A percentile compares a stretch with the other conserved stretches of the same genome.
phyloP scores from a whole-genome alignment of 768 basidiomycete genomes.

The Collybiopsis luxurians region DNA sequence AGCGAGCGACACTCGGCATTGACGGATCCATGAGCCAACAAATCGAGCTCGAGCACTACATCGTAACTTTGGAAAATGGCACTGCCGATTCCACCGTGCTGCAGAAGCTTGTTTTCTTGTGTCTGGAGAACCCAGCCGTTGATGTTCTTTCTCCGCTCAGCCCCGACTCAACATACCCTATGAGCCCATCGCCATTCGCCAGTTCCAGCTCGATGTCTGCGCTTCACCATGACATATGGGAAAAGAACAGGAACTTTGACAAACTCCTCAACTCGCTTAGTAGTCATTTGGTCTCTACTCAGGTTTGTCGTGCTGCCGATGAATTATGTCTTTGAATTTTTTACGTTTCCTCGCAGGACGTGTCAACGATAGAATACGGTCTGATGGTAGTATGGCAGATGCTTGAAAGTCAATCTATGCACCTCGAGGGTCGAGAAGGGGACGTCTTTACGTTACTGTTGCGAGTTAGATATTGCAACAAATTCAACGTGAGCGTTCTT shows the following conservation, averaged over 20 bases:
- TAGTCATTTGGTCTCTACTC: constrained; percentile 56
- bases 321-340: constrained; percentile 9
- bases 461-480: constrained; percentile 69
- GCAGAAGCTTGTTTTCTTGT: constrained; percentile 65
- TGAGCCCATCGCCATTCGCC: constrained; percentile 57
- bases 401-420: constrained; percentile 66
- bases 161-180: constrained; percentile 46
- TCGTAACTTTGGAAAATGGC: constrained; percentile 51
- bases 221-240: constrained; percentile 65
- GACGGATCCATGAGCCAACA: constrained; percentile 32
- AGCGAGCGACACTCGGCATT: constrained; percentile 43
- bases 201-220: constrained; percentile 39
- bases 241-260: constrained; percentile 67
- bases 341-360: constrained; percentile 41
- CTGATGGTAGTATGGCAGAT: constrained; percentile 84
- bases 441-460: constrained; percentile 73
- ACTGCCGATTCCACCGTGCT: constrained; percentile 51
- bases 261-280: constrained; percentile 65
- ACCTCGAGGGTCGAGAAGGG: constrained; percentile 78
- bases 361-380: constrained; percentile 71
- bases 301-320: constrained; percentile 41
- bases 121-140: constrained; percentile 54
- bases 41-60: constrained; percentile 52
- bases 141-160: constrained; percentile 56
- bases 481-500: constrained; percentile 53